A percentile compares a stretch with the other conserved stretches of the same genome.
Conservation (phyloP, 1,284 basidiomycete genomes). For the Naganishia cerealis region DNA sequence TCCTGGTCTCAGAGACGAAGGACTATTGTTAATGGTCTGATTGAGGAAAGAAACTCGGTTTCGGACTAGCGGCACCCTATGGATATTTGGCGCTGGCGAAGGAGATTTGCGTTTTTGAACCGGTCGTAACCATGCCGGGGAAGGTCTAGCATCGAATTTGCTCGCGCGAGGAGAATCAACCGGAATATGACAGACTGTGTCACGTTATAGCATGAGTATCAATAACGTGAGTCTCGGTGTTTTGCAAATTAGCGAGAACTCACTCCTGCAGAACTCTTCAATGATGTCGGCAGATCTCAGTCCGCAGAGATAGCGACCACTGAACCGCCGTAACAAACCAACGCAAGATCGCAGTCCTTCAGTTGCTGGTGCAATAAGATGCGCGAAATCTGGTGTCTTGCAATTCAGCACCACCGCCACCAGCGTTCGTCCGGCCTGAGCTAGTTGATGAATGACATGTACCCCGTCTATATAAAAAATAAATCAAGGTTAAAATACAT, state of each 20-base stretch:
- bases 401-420: constrained; percentile 75
- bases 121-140: constrained; percentile 81
- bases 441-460: constrained; percentile 87
- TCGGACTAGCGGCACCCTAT: constrained; percentile 18
- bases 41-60: constrained; percentile 28
- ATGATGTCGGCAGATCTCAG: constrained; percentile 82
- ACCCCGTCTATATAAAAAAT: constrained; percentile 67
- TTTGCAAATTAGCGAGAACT: constrained; percentile 48
- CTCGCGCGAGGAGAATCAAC: constrained; percentile 63
- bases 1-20: constrained; percentile 22
- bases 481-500: not conserved
- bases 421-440: constrained; percentile 84
- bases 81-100: constrained; percentile 42
- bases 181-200: constrained; percentile 77
- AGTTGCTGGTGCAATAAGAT: constrained; percentile 72
- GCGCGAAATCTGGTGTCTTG: constrained; percentile 57
- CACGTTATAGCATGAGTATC: not conserved
- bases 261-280: constrained; percentile 86
- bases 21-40: constrained; percentile 38
- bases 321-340: constrained; percentile 64
- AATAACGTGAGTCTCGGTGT: not conserved
- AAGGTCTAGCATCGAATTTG: constrained; percentile 59
- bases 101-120: constrained; percentile 63
- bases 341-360: constrained; percentile 82
- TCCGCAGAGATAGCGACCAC: constrained; percentile 66